Evolutionary conservation across 768 basidiomycete genomes (phyloP).

Genomic region (Agaricus blazei): DNA sequence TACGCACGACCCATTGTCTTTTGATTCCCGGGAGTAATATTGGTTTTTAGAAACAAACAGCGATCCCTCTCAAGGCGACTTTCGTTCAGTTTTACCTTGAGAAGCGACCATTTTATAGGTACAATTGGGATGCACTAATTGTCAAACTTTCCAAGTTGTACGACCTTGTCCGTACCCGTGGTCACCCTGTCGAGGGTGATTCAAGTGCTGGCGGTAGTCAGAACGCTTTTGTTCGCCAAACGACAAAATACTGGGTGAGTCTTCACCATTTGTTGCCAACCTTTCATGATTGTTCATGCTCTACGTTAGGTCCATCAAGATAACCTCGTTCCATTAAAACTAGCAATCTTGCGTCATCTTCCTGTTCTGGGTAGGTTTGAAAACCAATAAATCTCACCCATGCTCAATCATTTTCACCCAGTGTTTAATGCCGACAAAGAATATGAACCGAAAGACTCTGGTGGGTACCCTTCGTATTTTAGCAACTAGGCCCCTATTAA

Average conservation of each 20-base stretch:
- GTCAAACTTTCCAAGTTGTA: slow-evolving; percentile 94
- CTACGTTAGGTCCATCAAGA: slow-evolving; percentile 72
- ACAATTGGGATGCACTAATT: slow-evolving; percentile 93
- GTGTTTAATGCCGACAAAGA: slow-evolving; percentile 95
- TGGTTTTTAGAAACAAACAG: slow-evolving; percentile 81
- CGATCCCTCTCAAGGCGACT: slow-evolving; percentile 69
- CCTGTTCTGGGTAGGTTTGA: slow-evolving; percentile 76
- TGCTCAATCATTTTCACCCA: slow-evolving; percentile 20
- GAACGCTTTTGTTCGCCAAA: slow-evolving; percentile 97
- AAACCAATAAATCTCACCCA: not conserved
- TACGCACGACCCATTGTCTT: slow-evolving; percentile 26
- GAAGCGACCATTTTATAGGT: slow-evolving; percentile 93
- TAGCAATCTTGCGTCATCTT: slow-evolving; percentile 87
- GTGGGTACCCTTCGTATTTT: slow-evolving; percentile 27
- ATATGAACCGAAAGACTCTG: slow-evolving; percentile 80
- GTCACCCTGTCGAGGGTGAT: slow-evolving; percentile 92
- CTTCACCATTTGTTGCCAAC: not conserved
- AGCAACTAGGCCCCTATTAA: not conserved
- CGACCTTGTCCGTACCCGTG: slow-evolving; percentile 91
- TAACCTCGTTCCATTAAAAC: slow-evolving; percentile 88
- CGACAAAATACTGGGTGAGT: slow-evolving; percentile 96
- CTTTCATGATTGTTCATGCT: not conserved
- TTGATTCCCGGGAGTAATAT: not conserved
- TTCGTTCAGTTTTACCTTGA: slow-evolving; percentile 93
- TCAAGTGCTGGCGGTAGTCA: slow-evolving; percentile 92